Conservation (phyloP, 495 filamentous ascomycete species). For the Pyrenopolyporus hunteri region DNA sequence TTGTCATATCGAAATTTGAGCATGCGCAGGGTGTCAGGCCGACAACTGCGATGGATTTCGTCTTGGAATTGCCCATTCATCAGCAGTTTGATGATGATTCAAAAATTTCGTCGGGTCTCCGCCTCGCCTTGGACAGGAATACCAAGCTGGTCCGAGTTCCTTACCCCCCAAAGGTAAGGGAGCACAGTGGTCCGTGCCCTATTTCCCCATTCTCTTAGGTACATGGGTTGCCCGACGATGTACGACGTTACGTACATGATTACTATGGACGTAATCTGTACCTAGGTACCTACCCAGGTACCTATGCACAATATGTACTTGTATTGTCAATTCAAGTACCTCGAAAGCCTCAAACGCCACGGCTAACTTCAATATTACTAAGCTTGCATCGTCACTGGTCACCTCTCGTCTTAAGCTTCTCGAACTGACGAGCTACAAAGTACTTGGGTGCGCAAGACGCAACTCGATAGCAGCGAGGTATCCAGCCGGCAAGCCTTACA, state of each 20-base stretch:
- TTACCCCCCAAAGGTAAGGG: neutral
- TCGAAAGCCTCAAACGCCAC: neutral
- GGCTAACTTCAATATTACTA: slow-evolving; percentile 23
- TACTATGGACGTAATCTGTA: neutral
- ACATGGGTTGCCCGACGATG: neutral
- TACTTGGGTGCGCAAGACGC: slow-evolving; percentile 5
- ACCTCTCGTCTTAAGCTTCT: slow-evolving; percentile 5
- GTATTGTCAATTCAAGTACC: neutral
- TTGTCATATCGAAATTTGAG: slow-evolving; percentile 64
- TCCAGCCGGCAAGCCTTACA: slow-evolving; percentile 20
- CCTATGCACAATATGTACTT: neutral
- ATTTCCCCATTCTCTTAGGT: slow-evolving; percentile 1
- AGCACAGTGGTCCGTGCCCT: slow-evolving; percentile 16
- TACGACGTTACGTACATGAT: slow-evolving; percentile 1
- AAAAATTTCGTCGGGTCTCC: slow-evolving; percentile 46
- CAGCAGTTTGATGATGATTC: slow-evolving; percentile 55
- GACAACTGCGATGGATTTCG: slow-evolving; percentile 50
- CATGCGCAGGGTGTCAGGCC: slow-evolving; percentile 58
- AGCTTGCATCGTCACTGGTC: slow-evolving; percentile 22
- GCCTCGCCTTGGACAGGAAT: slow-evolving; percentile 40
- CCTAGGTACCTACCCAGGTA: neutral
- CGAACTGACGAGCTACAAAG: neutral
- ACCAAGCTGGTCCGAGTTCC: slow-evolving; percentile 31
- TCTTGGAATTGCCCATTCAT: slow-evolving; percentile 45
- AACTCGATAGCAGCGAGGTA: slow-evolving; percentile 21